Evolutionary conservation across 805 yeast species (phyloP).

Genomic region (Ogataea minuta): DNA sequence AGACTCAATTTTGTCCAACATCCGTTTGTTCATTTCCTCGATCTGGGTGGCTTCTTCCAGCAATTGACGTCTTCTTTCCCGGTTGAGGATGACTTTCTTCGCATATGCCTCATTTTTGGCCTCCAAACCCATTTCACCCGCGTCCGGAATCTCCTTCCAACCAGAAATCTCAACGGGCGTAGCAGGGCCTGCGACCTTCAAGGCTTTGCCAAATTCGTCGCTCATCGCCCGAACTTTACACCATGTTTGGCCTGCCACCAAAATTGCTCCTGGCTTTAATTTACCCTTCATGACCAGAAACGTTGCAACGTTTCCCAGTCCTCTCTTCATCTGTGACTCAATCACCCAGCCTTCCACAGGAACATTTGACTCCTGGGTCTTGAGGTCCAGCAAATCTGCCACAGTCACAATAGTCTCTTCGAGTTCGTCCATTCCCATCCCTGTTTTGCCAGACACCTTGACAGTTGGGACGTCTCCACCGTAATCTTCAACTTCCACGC

Average conservation of each 20-base stretch:
- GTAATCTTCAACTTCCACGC: conserved; percentile 82
- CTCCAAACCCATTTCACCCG: conserved; percentile 82
- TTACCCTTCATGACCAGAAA: conserved; percentile 79
- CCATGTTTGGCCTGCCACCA: conserved; percentile 85
- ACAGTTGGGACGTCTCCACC: conserved; percentile 96
- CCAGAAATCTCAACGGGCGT: conserved; percentile 90
- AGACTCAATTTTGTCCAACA: conserved; percentile 53
- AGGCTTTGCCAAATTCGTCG: conserved; percentile 65
- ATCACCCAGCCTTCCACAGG: conserved; percentile 84
- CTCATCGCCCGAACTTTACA: conserved; percentile 79
- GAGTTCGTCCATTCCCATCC: conserved; percentile 82
- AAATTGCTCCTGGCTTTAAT: conserved; percentile 61
- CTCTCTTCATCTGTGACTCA: conserved; percentile 79
- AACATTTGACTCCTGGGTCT: conserved; percentile 52
- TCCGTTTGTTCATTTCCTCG: conserved; percentile 65
- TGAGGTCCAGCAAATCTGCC: conserved; percentile 78
- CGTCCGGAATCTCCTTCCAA: conserved; percentile 90
- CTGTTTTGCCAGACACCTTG: conserved; percentile 84
- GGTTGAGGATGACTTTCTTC: conserved; percentile 66
- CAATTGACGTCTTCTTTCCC: conserved; percentile 52
- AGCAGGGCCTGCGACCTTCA: conserved; percentile 76
- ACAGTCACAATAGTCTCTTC: conserved; percentile 87
- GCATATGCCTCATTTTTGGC: conserved; percentile 74
- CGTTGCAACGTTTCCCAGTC: conserved; percentile 84
- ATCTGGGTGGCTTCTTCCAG: conserved; percentile 62